Evolutionary conservation across 352 stramenopile genomes (phyloP), one percentile per base, ranked within the genome.

Genomic region (Globisporangium carolinianum): DNA sequence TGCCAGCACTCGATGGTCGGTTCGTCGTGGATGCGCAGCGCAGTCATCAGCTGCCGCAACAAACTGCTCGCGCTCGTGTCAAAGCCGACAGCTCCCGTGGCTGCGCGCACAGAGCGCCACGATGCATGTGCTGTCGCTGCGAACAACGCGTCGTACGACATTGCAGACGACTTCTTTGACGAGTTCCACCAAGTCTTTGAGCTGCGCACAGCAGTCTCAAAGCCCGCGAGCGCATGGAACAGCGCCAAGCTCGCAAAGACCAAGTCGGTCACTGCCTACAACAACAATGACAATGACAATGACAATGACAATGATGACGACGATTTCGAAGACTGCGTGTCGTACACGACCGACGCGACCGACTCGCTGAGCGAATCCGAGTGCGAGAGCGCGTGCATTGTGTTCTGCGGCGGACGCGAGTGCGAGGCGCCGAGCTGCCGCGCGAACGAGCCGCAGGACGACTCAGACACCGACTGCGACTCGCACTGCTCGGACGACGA

Each of bases 281-380:
- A 11, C 45, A 49, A 51, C 45, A 45, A 53, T 12, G 14, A 58
- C 38, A 41, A 51, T 10, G 51, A 66, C 6, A 62, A 67, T 2
- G 36, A 56, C n/a, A 15, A 51, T 17, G 53, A 57, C 15, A 41
- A 51, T 18, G 53, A 49, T 15, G 39, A 60, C 5, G 59, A 56
- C 0, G 52, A 68, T 47, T 59, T 67, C 24, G 66, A 73, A 37
- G 72, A 85, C 62, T 71, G 53, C 49, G 54, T 65, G 41, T 85
- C 75, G 8, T 75, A 53, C 59, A 77, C 72, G 18, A 83, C 72
- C 9, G 78, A 88, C 36, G 61, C 60, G 24, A 82, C 76, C 0
- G 78, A 88, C 6, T 47, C 70, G 48, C 66, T 78, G 18, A 86
- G 62, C 32, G 72, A 85, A 35, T 56, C 38, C n/a, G 69, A 71